Evolutionary conservation across 2,329 filamentous ascomycete species (phyloP).

Genomic region (Trichoderma asperellum): DNA sequence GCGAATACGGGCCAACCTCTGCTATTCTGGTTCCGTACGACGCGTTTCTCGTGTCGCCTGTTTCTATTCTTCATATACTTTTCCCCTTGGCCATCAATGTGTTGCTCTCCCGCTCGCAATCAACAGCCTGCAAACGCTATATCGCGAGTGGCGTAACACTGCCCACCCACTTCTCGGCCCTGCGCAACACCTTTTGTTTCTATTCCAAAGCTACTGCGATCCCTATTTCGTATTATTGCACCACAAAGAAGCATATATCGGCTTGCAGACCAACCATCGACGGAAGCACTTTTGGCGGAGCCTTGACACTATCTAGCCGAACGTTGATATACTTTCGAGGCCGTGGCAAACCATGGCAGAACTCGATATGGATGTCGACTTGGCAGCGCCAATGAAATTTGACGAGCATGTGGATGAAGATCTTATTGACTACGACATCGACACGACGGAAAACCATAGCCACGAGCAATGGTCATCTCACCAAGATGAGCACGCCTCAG

Average conservation of each 20-base stretch:
- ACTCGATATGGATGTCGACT: conserved; percentile 42
- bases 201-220: neutral
- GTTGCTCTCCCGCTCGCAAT: conserved; percentile 6
- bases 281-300: neutral
- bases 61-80: neutral
- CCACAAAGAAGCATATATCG: neutral
- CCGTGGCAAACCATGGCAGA: conserved; percentile 35
- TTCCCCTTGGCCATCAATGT: conserved; percentile 21
- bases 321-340: neutral
- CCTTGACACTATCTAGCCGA: neutral
- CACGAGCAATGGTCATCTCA: conserved; percentile 18
- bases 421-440: conserved; percentile 46
- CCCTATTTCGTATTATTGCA: neutral
- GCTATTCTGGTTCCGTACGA: neutral
- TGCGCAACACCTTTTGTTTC: neutral
- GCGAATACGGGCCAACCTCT: conserved; percentile 4
- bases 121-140: conserved; percentile 14
- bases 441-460: conserved; percentile 32
- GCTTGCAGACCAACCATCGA: neutral
- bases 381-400: conserved; percentile 35
- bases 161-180: neutral
- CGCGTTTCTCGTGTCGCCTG: conserved; percentile 24
- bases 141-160: conserved; percentile 22
- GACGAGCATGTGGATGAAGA: conserved; percentile 40
- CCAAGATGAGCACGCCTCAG: conserved; percentile 12